Conservation (phyloP, 2,329 filamentous ascomycete species). For the Chlorencoelia australis region DNA sequence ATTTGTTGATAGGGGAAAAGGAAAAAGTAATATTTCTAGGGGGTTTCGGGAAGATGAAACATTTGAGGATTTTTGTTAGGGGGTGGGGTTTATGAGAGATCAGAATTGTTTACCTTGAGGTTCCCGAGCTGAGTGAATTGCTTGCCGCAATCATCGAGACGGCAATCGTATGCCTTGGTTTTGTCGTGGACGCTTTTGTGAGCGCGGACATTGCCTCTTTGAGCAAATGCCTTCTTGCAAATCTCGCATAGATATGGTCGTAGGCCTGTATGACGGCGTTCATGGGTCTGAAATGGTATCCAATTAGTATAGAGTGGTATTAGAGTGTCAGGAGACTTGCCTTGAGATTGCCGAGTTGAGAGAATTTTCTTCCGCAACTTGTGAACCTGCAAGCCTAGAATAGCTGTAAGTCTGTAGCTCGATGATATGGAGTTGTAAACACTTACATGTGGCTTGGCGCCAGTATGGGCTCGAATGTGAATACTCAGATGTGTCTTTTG, state of each 20-base stretch:
- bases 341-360: slow-evolving; percentile 1
- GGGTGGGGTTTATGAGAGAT: no score
- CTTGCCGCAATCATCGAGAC: slow-evolving; percentile 75
- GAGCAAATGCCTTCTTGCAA: slow-evolving; percentile 75
- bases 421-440: no score
- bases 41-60: no score
- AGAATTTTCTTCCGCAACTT: slow-evolving; percentile 1
- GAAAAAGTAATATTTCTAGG: no score
- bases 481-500: slow-evolving; percentile 93
- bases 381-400: background rate
- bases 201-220: slow-evolving; percentile 74
- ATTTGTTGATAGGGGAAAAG: no score
- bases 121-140: slow-evolving; percentile 86
- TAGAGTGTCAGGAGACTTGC: background rate
- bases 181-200: slow-evolving; percentile 74
- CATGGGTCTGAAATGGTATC: slow-evolving; percentile 54
- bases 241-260: slow-evolving; percentile 71
- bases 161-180: slow-evolving; percentile 71
- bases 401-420: background rate
- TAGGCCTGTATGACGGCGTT: slow-evolving; percentile 79
- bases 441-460: slow-evolving; percentile 80
- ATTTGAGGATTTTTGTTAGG: no score
- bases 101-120: slow-evolving; percentile 63
- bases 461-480: slow-evolving; percentile 79
- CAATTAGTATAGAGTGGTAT: slow-evolving; percentile 10